phyloP scores from a whole-genome alignment of 2,329 filamentous ascomycete species.

The Verticillium klebahnii region DNA sequence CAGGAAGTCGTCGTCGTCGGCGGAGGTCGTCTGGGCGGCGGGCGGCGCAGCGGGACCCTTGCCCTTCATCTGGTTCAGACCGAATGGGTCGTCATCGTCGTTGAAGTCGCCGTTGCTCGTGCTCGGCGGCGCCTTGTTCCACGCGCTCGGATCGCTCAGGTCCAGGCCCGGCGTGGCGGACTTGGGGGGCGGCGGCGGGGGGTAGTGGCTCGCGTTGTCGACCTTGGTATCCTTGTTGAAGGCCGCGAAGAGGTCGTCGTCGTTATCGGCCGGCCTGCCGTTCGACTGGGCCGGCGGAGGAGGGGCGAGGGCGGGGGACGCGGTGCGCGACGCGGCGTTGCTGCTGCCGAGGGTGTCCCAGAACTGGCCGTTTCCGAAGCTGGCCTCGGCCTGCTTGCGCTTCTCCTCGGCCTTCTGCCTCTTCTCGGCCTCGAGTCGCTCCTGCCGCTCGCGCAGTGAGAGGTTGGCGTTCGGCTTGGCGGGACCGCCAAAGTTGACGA shows the following conservation, averaged over 20 bases:
- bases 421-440: conserved; percentile 60
- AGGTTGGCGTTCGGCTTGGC: conserved; percentile 64
- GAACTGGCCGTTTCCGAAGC: conserved; percentile 73
- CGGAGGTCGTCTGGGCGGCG: conserved; percentile 15
- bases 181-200: conserved; percentile 43
- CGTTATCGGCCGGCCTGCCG: conserved; percentile 33
- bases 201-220: conserved; percentile 62
- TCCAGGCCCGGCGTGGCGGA: conserved; percentile 40
- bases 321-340: conserved; percentile 40
- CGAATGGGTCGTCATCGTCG: conserved; percentile 88
- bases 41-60: conserved; percentile 24
- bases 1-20: conserved; percentile 62
- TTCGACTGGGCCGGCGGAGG: conserved; percentile 2
- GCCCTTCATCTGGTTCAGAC: conserved; percentile 60
- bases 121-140: conserved; percentile 28
- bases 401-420: conserved; percentile 70
- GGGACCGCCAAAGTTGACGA: conserved; percentile 57
- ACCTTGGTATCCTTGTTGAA: conserved; percentile 64
- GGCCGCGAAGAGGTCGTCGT: conserved; percentile 63
- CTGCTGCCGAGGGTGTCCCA: conserved; percentile 67
- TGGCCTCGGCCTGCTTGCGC: conserved; percentile 64
- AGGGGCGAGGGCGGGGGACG: conserved; percentile 33
- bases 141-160: conserved; percentile 49
- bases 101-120: conserved; percentile 1
- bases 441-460: conserved; percentile 72